A percentile compares a stretch with the other conserved stretches of the same genome.
These are phyloP conservation scores for Gyromitra esculenta DNA, from an alignment of 2,329 filamentous ascomycete genomes.

Conservation along the genomic window DNA sequence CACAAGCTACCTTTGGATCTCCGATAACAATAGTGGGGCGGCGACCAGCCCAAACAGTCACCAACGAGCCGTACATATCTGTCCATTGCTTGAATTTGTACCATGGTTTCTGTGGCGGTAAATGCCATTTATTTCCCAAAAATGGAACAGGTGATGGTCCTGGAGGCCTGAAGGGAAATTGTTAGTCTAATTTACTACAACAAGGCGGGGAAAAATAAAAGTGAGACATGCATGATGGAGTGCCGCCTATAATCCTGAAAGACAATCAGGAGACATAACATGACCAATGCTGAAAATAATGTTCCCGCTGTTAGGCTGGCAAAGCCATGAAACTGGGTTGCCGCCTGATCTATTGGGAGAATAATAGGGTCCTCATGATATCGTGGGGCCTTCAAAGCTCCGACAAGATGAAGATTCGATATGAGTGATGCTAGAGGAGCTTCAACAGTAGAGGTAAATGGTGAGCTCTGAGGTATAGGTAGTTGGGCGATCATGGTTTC, in stretches of 20 bases:
- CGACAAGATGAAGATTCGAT: constrained; percentile 45
- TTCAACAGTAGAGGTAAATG: constrained; percentile 53
- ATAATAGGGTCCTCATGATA: constrained; percentile 47
- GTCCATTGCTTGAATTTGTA: constrained; percentile 62
- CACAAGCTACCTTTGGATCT: constrained; percentile 62
- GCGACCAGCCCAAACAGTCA: constrained; percentile 63
- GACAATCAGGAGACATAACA: constrained; percentile 46
- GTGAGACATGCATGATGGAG: constrained; percentile 53
- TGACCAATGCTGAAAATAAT: constrained; percentile 45
- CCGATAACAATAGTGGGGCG: constrained; percentile 60
- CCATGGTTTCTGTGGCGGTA: constrained; percentile 62
- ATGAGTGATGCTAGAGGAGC: constrained; percentile 52
- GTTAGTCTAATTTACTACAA: constrained; percentile 23
- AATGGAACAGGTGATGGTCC: constrained; percentile 62
- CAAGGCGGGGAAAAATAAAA: constrained; percentile 9
- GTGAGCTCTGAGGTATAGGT: constrained; percentile 47
- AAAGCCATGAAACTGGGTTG: constrained; percentile 42
- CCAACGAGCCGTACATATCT: constrained; percentile 62
- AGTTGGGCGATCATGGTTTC: constrained; percentile 50
- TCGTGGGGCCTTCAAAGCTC: constrained; percentile 36
- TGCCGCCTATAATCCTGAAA: constrained; percentile 53
- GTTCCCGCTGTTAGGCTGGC: constrained; percentile 45
- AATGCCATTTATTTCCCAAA: constrained; percentile 60
- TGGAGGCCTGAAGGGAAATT: constrained; percentile 61
- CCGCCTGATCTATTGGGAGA: constrained; percentile 44